Evolutionary conservation across 306 rosid species (phyloP), one percentile per base, ranked within the genome.

Genomic region (Herpetospermum pedunculosum): DNA sequence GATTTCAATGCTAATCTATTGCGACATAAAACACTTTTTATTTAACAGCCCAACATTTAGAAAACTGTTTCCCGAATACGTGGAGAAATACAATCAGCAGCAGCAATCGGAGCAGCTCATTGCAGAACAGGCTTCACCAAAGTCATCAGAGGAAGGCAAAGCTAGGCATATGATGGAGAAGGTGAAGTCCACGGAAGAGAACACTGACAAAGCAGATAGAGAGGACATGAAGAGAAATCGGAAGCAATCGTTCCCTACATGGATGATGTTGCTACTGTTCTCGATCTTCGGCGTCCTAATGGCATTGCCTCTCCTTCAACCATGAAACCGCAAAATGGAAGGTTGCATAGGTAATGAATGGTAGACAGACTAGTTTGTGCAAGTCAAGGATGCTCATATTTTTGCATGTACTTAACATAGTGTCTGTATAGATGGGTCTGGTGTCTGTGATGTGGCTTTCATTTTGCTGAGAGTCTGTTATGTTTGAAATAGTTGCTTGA

Each of bases 261-360:
- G 99, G 99, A 74, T 94, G 96, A 77, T 91, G 92, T 76, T 94
- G 38, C 76, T 94, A 81, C 91, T 94, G 34, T 72, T 94, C 80
- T 94, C 99, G 74, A 80, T 89, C 79, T 91, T 91, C 59, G 97
- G 99, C 55, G 79, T 94, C 63, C 88, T 94, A 63, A 94, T 94
- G 99, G 95, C 99, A 5, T 81, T 94, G 75, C 99, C 99, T 35
- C 83, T 94, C 72, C 96, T 94, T 78, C 99, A 94, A 87, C 92
- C 89, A 49, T 94, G 83, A 84, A 70, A 54, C 37, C 57, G 40
- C 48, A 13, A 18, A 75, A 78, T 76, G 80, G 71, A 69, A 46
- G 70, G 72, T 72, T 46, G 75, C 47, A 30, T 76, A 60, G 40
- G 63, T 76, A 28, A 59, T 49, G 18, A 28, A 59, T 49, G 18